Evolutionary conservation across 2,329 filamentous ascomycete genomes (phyloP), one percentile per base, ranked within the genome.

Genomic region (Aspergillus sp.): DNA sequence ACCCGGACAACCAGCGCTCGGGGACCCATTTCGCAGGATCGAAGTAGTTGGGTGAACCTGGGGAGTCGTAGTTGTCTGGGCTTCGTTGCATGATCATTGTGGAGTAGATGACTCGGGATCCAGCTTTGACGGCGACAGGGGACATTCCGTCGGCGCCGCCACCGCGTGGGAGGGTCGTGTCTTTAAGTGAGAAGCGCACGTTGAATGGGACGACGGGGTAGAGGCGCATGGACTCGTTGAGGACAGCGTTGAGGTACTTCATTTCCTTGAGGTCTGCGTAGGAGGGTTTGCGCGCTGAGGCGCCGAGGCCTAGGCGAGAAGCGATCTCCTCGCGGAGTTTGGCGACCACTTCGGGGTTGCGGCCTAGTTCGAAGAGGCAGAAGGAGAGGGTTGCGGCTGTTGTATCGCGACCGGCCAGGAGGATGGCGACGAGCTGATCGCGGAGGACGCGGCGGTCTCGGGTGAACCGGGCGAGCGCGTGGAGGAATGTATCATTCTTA

Each of bases 191-290:
- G 33, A 87, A 78, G 61, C 91, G 87, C 52, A 91, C 83, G 75
- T 95, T 95, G 79, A 89, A 90, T 1, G 91, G 90, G 1, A 95
- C 89, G 14, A 85, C 82, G 0, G 90, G 90, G 73, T 93, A 91
- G 11, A 93, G 75, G 14, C 91, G 87, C 58, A 93, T 82, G 0
- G 86, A 90, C 76, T 96, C 91, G 76, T 90, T 89, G 66, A 96
- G 82, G 50, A 89, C 77, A 66, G 87, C 76, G 47, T 76, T 80
- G 15, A 95, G 84, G 72, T 93, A 96, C 67, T 89, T 88, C 91
- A 96, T 96, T 63, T 82, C 82, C 79, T 96, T 96, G 58, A 96
- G 81, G 69, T 96, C 85, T 12, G 85, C 82, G 72, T 96, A 96
- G 0, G 88, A 91, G 0, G 73, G 74, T 51, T 73, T 76, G 12